Evolutionary conservation across 2,329 filamentous ascomycete genomes (phyloP), one percentile per base, ranked within the genome.

Genomic region (Ascochyta fabae): DNA sequence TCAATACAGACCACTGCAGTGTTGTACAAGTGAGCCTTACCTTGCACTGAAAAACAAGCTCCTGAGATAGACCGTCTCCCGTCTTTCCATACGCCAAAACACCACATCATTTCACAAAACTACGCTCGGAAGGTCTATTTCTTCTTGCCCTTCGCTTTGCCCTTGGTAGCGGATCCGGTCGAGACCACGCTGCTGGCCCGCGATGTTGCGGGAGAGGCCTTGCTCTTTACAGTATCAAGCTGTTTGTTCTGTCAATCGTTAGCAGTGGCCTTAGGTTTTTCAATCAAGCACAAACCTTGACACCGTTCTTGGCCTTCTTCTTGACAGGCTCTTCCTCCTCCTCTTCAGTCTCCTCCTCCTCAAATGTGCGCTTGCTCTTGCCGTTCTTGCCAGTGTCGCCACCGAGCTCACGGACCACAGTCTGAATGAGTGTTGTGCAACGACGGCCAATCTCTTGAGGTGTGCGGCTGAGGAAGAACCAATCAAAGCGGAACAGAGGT

Each of bases 401-500:
- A 10, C 97, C 94, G 75, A 97, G 96, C 77, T 99, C 95, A 76
- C 95, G 90, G 48, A 95, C 90, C 43, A 99, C 92, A 0, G 95
- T 96, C 33, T 94, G 96, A 61, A 99, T 86, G 48, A 99, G 84
- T 1, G 96, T 99, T 29, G 91, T 96, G 79, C 95, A 98, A 48
- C 96, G 87, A 67, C 95, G 88, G 59, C 92, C 90, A 66, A 99
- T 89, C 77, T 99, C 95, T 45, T 93, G 88, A 0, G 95, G 92
- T 4, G 94, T 99, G 41, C 95, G 87, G 75, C 91, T 96, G 36
- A 99, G 84, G 82, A 99, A 97, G 81, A 99, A 99, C 96, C 96
- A 99, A 74, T 99, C 95, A 69, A 99, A 99, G 35, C 95, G 88
- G 84, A 99, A 99, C 3, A 99, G 81, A 9, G 95, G 93, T 53